Evolutionary conservation across 305 asterid species (phyloP).

Genomic region (Fraxinus latifolia): DNA sequence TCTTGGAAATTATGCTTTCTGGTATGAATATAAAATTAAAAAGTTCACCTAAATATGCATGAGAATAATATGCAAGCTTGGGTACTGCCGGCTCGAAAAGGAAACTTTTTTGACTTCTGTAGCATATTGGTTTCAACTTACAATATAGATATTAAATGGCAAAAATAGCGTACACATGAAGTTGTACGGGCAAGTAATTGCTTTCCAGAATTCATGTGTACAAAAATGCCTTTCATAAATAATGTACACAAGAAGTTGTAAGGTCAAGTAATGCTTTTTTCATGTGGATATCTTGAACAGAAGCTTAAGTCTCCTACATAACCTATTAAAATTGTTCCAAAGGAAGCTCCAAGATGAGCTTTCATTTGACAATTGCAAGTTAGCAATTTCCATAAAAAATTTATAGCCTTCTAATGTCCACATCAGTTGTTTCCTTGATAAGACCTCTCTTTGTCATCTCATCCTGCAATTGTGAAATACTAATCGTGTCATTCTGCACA

Average conservation of each 20-base stretch:
- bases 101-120: not conserved
- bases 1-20: not conserved
- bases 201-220: not conserved
- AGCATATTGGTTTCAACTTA: not conserved
- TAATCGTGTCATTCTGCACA: constrained; percentile 7
- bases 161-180: not conserved
- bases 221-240: not conserved
- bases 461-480: constrained; percentile 12
- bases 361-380: not conserved
- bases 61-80: not conserved
- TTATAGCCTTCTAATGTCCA: not conserved
- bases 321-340: not conserved
- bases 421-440: not conserved
- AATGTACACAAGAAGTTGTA: not conserved
- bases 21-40: not conserved
- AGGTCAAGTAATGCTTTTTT: not conserved
- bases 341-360: not conserved
- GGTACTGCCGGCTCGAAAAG: not conserved
- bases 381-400: not conserved
- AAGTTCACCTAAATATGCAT: not conserved
- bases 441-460: constrained; percentile 23
- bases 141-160: not conserved
- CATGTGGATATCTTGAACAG: not conserved
- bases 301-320: not conserved
- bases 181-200: not conserved